Evolutionary conservation across 2,329 filamentous ascomycete genomes (phyloP).

Genomic region (Periconia digitata): DNA sequence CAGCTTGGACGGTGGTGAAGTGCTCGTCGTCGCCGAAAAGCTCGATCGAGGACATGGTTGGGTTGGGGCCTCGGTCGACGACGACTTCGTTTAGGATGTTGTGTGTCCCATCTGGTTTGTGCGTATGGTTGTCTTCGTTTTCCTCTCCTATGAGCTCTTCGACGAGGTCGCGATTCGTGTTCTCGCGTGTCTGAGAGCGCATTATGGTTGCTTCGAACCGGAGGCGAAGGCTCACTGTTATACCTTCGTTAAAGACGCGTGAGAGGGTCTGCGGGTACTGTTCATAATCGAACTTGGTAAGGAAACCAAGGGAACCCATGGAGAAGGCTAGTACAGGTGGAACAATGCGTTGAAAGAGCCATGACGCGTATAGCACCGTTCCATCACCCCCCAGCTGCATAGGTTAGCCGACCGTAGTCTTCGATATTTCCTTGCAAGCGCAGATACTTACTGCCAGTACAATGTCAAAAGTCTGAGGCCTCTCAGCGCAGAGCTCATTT

Average conservation of each 20-base stretch:
- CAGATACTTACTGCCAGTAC: constrained; percentile 66
- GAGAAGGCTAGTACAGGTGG: constrained; percentile 92
- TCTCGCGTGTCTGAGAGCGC: constrained; percentile 63
- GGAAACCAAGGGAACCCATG: constrained; percentile 86
- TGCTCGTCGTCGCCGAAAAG: constrained; percentile 94
- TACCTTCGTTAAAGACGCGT: constrained; percentile 75
- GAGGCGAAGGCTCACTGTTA: constrained; percentile 83
- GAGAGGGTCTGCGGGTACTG: constrained; percentile 69
- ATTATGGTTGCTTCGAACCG: constrained; percentile 94
- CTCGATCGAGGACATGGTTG: constrained; percentile 90
- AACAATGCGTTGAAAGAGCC: constrained; percentile 94
- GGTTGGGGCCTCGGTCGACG: constrained; percentile 88
- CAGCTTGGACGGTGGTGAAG: constrained; percentile 89
- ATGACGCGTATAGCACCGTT: constrained; percentile 94
- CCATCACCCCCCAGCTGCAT: constrained; percentile 79
- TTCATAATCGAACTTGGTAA: constrained; percentile 94
- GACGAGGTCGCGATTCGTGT: constrained; percentile 58
- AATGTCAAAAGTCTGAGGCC: constrained; percentile 90
- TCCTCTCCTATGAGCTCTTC: constrained; percentile 90
- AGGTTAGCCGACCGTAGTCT: constrained; percentile 8
- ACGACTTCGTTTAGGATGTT: constrained; percentile 98
- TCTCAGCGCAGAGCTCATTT: constrained; percentile 71
- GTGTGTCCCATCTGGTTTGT: constrained; percentile 78
- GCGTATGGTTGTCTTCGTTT: constrained; percentile 79
- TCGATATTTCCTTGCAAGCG: neutral